Percentiles rank a stretch among this genome's conserved stretches.
Conservation (phyloP, 2,329 filamentous ascomycete genomes). For the Coleophoma crateriformis region DNA sequence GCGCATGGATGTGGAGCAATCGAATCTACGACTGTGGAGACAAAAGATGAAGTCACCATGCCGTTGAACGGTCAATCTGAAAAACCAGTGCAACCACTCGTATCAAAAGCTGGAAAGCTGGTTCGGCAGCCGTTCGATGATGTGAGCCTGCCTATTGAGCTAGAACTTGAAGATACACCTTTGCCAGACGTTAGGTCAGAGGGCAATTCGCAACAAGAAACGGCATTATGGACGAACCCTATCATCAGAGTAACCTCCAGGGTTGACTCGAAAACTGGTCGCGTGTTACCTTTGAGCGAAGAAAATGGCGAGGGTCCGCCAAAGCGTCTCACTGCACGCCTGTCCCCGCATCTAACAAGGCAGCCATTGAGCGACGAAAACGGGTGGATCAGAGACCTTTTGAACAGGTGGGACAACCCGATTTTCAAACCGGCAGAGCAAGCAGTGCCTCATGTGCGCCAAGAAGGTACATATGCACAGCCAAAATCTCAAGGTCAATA, state of each 20-base stretch:
- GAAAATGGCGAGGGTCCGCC: constrained; percentile 9
- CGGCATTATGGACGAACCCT: constrained; percentile 56
- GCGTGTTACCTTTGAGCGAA: constrained; percentile 26
- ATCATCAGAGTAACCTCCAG: constrained; percentile 42
- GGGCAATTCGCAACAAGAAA: constrained; percentile 25
- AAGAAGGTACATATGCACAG: constrained; percentile 21
- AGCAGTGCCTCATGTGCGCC: constrained; percentile 36
- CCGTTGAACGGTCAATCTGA: neutral
- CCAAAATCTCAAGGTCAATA: constrained; percentile 15
- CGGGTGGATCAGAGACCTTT: constrained; percentile 54
- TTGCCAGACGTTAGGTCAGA: constrained; percentile 2
- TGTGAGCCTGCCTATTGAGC: neutral
- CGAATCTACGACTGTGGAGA: neutral
- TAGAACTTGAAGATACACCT: neutral
- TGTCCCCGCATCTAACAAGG: too few species aligned
- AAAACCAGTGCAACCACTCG: constrained; percentile 19
- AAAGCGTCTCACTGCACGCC: neutral
- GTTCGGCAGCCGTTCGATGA: constrained; percentile 40
- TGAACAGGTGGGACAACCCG: constrained; percentile 69
- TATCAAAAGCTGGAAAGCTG: constrained; percentile 36
- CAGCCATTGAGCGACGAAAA: constrained; percentile 10
- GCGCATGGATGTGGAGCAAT: neutral
- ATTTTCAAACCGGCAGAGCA: constrained; percentile 53
- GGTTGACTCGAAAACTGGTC: constrained; percentile 53
- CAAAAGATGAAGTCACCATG: too few species aligned